These are phyloP conservation scores for Tetrapyrgos nigripes DNA, from an alignment of 1,284 basidiomycete species.

Conservation along the genomic window DNA sequence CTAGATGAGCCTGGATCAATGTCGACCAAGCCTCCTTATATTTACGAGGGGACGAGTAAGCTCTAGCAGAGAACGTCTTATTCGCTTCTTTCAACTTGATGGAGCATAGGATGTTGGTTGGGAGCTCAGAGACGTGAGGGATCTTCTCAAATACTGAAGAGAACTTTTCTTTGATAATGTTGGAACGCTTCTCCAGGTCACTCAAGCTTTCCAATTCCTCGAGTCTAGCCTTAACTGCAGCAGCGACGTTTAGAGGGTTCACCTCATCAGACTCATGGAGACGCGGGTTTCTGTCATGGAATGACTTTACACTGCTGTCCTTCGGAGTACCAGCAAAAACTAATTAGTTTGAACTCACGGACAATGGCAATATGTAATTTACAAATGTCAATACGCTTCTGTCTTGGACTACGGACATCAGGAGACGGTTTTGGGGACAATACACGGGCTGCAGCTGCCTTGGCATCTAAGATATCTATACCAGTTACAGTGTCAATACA, in stretches of 20 bases:
- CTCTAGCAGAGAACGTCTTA: constrained; percentile 21
- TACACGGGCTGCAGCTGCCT: too few relatives aligned
- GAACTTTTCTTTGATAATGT: constrained; percentile 15
- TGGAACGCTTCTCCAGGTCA: not conserved
- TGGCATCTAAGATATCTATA: constrained; percentile 13
- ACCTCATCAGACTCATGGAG: not conserved
- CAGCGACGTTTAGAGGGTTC: constrained; percentile 5
- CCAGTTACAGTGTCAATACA: constrained; percentile 13
- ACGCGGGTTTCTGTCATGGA: not conserved
- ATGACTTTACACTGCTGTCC: too few relatives aligned
- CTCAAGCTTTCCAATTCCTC: not conserved
- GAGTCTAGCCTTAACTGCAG: constrained; percentile 10
- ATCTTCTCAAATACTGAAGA: too few relatives aligned
- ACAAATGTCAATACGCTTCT: not conserved
- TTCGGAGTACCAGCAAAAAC: too few relatives aligned
- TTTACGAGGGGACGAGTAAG: constrained; percentile 30
- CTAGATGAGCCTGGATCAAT: constrained; percentile 32
- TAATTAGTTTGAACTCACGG: too few relatives aligned
- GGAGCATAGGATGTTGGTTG: constrained; percentile 29
- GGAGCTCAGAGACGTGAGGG: constrained; percentile 23
- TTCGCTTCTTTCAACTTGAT: constrained; percentile 30
- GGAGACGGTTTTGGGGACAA: not conserved
- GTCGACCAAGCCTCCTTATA: constrained; percentile 31
- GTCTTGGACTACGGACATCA: not conserved
- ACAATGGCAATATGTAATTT: not conserved